Percentiles rank a stretch among this genome's conserved stretches.
phyloP scores from a whole-genome alignment of 1,139 yeast genomes.

The Geotrichum siamense region DNA sequence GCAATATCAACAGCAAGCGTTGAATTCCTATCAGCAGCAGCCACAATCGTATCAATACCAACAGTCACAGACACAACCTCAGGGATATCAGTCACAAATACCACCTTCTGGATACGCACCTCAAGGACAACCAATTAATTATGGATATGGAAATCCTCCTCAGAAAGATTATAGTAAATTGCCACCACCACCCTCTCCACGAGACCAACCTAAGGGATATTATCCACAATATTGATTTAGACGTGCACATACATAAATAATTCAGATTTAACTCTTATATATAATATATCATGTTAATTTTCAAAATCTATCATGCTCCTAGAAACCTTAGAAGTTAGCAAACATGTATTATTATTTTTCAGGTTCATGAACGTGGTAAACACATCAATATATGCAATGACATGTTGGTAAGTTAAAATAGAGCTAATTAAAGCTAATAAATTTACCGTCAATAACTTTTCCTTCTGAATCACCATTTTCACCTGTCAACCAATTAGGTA shows the following conservation, averaged over 20 bases:
- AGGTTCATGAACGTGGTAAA: no score
- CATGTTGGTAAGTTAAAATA: constrained; percentile 4
- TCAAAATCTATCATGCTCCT: no score
- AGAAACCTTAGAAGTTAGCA: no score
- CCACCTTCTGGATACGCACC: constrained; percentile 18
- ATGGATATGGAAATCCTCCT: constrained; percentile 42
- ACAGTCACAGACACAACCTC: background rate
- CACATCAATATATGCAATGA: constrained; percentile 3
- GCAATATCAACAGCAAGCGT: constrained; percentile 13
- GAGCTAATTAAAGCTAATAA: constrained; percentile 18
- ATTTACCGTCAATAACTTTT: constrained; percentile 41
- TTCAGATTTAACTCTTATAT: no score
- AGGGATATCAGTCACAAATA: constrained; percentile 10
- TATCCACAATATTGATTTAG: constrained; percentile 10
- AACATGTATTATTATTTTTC: no score
- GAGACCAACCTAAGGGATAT: constrained; percentile 9
- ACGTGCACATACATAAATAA: no score
- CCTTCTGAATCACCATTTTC: constrained; percentile 56
- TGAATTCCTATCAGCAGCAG: constrained; percentile 17
- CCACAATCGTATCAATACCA: constrained; percentile 19
- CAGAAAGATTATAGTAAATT: constrained; percentile 16
- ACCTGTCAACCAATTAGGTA: constrained; percentile 79
- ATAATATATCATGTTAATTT: no score
- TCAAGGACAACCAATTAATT: constrained; percentile 20
- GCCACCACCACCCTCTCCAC: constrained; percentile 18